A percentile compares a stretch with the other conserved stretches of the same genome.
Conservation (phyloP, 2,329 filamentous ascomycete species). For the Fusarium brachygibbosum region DNA sequence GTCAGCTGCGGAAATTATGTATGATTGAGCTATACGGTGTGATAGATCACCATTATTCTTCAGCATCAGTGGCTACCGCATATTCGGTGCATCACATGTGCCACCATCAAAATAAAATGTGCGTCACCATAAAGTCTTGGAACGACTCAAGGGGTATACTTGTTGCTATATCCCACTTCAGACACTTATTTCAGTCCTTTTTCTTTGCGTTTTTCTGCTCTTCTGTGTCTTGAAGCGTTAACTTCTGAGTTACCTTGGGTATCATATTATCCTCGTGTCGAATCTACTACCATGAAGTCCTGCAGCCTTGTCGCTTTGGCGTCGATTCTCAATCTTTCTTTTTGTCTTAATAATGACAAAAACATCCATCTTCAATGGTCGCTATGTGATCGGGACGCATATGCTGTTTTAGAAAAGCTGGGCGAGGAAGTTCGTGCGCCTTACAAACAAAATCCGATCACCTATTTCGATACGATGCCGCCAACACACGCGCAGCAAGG, state of each 20-base stretch:
- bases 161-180: not conserved
- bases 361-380: constrained; percentile 44
- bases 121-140: constrained; percentile 1
- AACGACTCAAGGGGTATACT: not conserved
- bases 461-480: constrained; percentile 42
- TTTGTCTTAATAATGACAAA: not conserved
- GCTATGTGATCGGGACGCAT: constrained; percentile 33
- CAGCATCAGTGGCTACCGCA: not conserved
- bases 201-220: not conserved
- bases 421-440: constrained; percentile 27
- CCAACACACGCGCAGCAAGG: constrained; percentile 38
- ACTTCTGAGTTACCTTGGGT: not conserved
- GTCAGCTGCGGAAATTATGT: constrained; percentile 14
- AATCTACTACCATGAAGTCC: constrained; percentile 19
- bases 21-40: constrained; percentile 1
- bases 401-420: constrained; percentile 35
- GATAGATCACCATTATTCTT: constrained; percentile 4
- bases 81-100: constrained; percentile 5
- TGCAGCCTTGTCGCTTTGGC: not conserved
- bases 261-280: not conserved
- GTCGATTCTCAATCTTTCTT: constrained; percentile 1
- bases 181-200: not conserved
- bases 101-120: not conserved
- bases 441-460: constrained; percentile 41
- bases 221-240: not conserved